Conservation (phyloP, 2,329 filamentous ascomycete genomes). For the Colletotrichum sidae region DNA sequence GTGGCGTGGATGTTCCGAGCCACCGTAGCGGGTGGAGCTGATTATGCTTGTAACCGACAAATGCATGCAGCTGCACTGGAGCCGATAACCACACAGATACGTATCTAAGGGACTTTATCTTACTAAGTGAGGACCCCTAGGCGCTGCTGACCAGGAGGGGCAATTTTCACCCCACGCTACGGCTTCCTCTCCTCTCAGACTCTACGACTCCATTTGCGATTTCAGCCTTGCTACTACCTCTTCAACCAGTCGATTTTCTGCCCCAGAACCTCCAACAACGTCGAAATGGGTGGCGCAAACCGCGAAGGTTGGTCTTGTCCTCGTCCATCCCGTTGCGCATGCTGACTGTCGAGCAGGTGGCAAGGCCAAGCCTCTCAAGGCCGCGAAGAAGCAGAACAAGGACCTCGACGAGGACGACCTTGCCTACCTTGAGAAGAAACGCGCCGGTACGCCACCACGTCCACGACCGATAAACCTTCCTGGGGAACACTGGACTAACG, state of each 20-base stretch:
- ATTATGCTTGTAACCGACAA: not conserved
- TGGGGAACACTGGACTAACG: constrained; percentile 9
- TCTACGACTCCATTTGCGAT: constrained; percentile 18
- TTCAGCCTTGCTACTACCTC: constrained; percentile 27
- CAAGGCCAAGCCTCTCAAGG: constrained; percentile 88
- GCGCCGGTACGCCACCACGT: constrained; percentile 72
- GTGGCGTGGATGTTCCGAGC: constrained; percentile 29
- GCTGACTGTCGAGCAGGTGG: constrained; percentile 65
- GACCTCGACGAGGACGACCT: constrained; percentile 90
- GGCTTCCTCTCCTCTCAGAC: constrained; percentile 11
- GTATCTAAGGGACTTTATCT: too few relatives aligned
- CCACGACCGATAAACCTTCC: not conserved
- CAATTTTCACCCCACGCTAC: constrained; percentile 39
- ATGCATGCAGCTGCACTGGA: not conserved
- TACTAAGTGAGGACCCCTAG: constrained; percentile 11
- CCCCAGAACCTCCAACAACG: constrained; percentile 23
- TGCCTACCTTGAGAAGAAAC: constrained; percentile 86
- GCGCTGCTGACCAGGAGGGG: constrained; percentile 33
- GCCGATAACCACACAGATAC: too few relatives aligned
- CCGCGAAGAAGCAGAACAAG: constrained; percentile 84
- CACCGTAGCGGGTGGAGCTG: not conserved
- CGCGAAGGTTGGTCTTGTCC: constrained; percentile 48
- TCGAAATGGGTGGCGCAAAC: constrained; percentile 53
- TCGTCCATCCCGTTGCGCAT: not conserved
- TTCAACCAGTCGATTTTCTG: constrained; percentile 10